Evolutionary conservation across 495 filamentous ascomycete species (phyloP), one percentile per base, ranked within the genome.

Genomic region (Pseudevernia furfuracea): DNA sequence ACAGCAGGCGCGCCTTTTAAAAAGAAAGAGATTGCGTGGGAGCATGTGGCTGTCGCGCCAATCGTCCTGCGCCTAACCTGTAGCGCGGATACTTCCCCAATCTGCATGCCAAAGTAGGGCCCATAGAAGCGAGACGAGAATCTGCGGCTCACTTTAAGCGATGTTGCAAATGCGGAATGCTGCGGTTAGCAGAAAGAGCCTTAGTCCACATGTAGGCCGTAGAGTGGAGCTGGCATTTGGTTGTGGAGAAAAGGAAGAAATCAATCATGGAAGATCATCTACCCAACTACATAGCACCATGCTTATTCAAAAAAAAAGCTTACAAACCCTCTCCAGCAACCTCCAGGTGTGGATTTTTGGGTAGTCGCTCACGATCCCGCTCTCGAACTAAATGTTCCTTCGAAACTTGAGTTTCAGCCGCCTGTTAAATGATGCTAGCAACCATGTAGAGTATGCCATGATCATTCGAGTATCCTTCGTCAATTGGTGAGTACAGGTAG

Each of bases 391-490:
- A 28, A 15, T 60, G 28, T n/a, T 37, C 59, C 28, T 49, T n/a
- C 28, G 34, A 28, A 60, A 34, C 30, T 3, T 36, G 8, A 3
- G 39, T 36, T 17, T 60, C 59, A 0, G 41, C 43, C 3, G 41
- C 59, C 30, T 49, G 59, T 19, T 60, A 44, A 8, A 48, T 32
- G 7, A 60, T 60, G 12, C 11, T 34, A 15, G 23, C 39, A 9
- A 60, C 41, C 39, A 46, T 60, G 36, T 21, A 48, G 10, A 46
- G 23, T 34, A 44, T 41, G 21, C 59, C 59, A 34, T 8, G 9
- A 48, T 49, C 59, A 49, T 49, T 61, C 30, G 59, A 60, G 21
- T 21, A 37, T 34, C 39, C 59, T 3, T 49, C 1, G 30, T 60
- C 39, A 12, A 37, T 7, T 44, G 34, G 32, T 15, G 43, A 17